Evolutionary conservation across 805 yeast genomes (phyloP), one percentile per base, ranked within the genome.

Genomic region (Monosporozyma aquatica): DNA sequence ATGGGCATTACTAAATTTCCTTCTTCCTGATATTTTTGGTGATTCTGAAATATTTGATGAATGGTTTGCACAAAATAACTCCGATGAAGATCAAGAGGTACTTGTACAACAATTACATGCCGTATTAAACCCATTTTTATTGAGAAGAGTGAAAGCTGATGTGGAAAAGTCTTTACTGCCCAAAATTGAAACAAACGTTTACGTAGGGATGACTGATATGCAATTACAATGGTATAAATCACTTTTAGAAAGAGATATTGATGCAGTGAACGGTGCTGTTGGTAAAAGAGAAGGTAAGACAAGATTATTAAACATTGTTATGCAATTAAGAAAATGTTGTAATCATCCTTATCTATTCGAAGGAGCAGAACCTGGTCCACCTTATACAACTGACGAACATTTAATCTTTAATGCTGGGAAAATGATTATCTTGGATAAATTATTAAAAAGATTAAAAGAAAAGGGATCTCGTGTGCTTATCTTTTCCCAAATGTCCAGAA

Each of bases 341-440:
- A 90, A 90, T 60, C 98, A 90, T 64, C 97, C 97, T 0, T 90
- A 90, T 62, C 66, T 90, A 41, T 90, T 90, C 55, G 97, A 90
- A 60, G 97, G 97, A 11, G 97, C 97, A 2, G 97, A 89, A 62
- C 97, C 97, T 0, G 97, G 97, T 6, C 97, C 97, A 1, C 97
- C 97, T 1, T 90, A 72, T 57, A 89, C 97, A 1, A 89, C 94
- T 1, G 97, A 87, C 62, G 96, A 89, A 61, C 97, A 90, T 64
- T 70, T 89, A 48, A 80, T 89, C n/a, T 79, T 54, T 67, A 89
- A 89, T 59, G 74, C 95, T 6, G 95, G 95, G 23, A 89, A 89
- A 59, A 83, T 89, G 89, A 72, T 84, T 42, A 84, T 90, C 28
- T 66, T 89, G 43, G 97, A 89, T 58, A 86, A 86, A 55, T 68